Conservation (phyloP, 2,329 filamentous ascomycete genomes). For the Tolypocladium album region DNA sequence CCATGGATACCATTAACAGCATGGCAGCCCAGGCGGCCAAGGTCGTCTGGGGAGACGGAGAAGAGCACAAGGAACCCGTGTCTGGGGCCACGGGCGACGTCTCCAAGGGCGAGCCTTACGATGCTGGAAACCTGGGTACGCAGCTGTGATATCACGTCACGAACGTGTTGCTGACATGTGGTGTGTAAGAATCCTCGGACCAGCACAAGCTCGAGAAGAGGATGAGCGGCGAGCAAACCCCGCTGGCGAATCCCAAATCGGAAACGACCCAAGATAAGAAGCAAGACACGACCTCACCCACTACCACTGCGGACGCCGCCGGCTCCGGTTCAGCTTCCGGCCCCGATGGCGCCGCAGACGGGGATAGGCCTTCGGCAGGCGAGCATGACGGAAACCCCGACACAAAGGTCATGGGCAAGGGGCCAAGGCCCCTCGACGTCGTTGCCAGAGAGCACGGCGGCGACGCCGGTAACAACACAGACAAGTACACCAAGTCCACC, state of each 20-base stretch:
- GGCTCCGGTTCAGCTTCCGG: not conserved
- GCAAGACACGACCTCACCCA: not conserved
- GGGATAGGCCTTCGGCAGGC: conserved; percentile 5
- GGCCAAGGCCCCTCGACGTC: conserved; percentile 20
- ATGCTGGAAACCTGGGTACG: conserved; percentile 62
- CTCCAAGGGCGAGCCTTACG: conserved; percentile 60
- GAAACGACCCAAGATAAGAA: not conserved
- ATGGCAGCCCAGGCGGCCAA: conserved; percentile 31
- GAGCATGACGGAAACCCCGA: conserved; percentile 20
- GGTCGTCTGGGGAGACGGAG: conserved; percentile 32
- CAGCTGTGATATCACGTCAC: not conserved
- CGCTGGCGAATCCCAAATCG: not conserved
- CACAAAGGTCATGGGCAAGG: conserved; percentile 16
- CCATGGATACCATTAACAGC: conserved; percentile 56
- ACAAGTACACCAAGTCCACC: not conserved
- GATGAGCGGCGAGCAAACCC: not conserved
- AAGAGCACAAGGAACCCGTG: conserved; percentile 49
- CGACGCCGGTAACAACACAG: conserved; percentile 13
- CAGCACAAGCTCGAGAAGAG: conserved; percentile 5
- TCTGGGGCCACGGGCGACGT: conserved; percentile 61
- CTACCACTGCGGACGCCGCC: not conserved
- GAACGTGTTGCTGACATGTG: not conserved
- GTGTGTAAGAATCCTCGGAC: not conserved
- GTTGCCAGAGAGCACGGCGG: conserved; percentile 23
- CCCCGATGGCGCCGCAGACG: too few relatives aligned